Conservation (phyloP, 1,284 basidiomycete species). For the Ustilago crameri region DNA sequence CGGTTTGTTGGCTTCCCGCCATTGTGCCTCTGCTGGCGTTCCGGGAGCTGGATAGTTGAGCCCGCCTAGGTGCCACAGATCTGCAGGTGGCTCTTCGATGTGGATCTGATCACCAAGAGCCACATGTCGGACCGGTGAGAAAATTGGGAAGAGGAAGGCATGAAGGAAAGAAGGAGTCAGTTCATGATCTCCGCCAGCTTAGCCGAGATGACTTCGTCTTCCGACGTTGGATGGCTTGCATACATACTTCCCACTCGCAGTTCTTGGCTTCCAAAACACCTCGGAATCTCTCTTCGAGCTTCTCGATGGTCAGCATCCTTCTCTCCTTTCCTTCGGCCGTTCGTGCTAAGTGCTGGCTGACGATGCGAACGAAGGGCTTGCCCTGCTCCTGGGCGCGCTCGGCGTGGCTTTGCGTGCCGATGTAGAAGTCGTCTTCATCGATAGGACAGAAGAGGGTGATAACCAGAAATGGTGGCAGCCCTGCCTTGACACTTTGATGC, state of each 20-base stretch:
- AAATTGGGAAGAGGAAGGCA: no score
- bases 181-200: background rate
- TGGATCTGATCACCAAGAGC: conserved; percentile 15
- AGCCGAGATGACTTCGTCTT: background rate
- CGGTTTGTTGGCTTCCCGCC: conserved; percentile 22
- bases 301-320: conserved; percentile 1
- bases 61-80: conserved; percentile 27
- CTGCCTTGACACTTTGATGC: conserved; percentile 4
- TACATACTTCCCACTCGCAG: conserved; percentile 33
- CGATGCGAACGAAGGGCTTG: conserved; percentile 34
- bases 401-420: conserved; percentile 19
- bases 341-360: conserved; percentile 27
- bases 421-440: conserved; percentile 29
- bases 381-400: conserved; percentile 14
- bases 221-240: background rate
- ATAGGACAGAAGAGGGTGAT: conserved; percentile 26
- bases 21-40: conserved; percentile 22
- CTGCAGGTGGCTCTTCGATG: conserved; percentile 37
- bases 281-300: conserved; percentile 13
- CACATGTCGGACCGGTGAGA: no score
- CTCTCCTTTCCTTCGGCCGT: conserved; percentile 15
- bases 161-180: background rate
- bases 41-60: conserved; percentile 24
- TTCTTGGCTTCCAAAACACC: conserved; percentile 14
- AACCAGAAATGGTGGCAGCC: conserved; percentile 23